Conservation (phyloP, 129 eudicot genomes). For the Deinandra increscens region DNA sequence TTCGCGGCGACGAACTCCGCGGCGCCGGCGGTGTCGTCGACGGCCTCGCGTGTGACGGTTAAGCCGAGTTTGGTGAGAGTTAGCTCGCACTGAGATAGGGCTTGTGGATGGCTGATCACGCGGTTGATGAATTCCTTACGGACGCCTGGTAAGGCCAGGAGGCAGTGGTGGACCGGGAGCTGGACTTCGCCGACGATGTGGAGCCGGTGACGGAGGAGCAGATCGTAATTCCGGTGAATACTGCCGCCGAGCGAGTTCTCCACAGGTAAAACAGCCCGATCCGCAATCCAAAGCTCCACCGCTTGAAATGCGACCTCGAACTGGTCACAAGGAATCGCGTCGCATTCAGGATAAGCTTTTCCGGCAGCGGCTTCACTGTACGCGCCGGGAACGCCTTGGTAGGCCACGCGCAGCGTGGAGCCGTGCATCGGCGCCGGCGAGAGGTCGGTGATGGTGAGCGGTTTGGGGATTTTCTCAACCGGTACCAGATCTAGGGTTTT, state of each 20-base stretch:
- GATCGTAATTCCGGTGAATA: conserved; percentile 89
- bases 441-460: conserved; percentile 64
- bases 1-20: conserved; percentile 72
- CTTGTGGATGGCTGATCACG: conserved; percentile 91
- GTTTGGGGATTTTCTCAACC: conserved; percentile 56
- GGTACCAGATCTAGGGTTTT: conserved; percentile 61
- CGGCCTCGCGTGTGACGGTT: conserved; percentile 77
- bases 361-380: conserved; percentile 98
- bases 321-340: conserved; percentile 91
- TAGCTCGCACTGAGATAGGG: conserved; percentile 85
- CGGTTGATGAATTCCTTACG: conserved; percentile 70
- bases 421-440: conserved; percentile 98
- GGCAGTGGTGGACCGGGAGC: conserved; percentile 82
- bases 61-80: conserved; percentile 69
- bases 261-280: conserved; percentile 78
- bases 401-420: conserved; percentile 70
- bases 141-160: conserved; percentile 78
- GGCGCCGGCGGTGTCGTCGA: conserved; percentile 97
- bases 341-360: conserved; percentile 85
- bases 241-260: conserved; percentile 94
- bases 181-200: conserved; percentile 97
- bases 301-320: conserved; percentile 95
- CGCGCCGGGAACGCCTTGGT: conserved; percentile 99
- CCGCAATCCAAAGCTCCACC: conserved; percentile 94
- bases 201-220: conserved; percentile 85